Base-by-base conservation (phyloP, 2,329 filamentous ascomycete genomes). In the Paecilomyces dactylethromorphus region DNA sequence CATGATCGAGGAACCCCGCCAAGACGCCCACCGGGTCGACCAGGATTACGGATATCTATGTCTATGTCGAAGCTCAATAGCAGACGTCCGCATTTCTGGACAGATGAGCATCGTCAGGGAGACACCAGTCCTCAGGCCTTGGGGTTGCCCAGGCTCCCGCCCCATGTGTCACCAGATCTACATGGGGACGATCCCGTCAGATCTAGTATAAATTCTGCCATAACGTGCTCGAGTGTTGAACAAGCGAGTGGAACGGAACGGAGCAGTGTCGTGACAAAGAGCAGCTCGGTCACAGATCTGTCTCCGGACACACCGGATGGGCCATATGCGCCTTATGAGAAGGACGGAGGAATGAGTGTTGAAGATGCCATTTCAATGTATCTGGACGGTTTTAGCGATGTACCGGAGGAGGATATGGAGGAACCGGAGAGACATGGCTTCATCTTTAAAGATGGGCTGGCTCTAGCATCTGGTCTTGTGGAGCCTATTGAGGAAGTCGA, bases 241-340 rank as follows among this genome's bases (percentile, higher is more conserved):
- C 82, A 83, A 51, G 69, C 78, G 6, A 84, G 82, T 62, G 82
- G 83, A n/a, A 95, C 91, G 1, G 90, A 93, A 69, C 83, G 90
- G 61, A 95, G 90, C 72, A 96, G 92, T 69, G 81, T 94, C 55
- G 73, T 88, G 63, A 94, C 91, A 3, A 91, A 90, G 65, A 85
- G 86, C 60, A 95, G 89, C 77, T 92, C 89, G 1, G 81, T 87
- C 56, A 88, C 81, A 77, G 76, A 94, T 79, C 62, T 76, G 35
- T 77, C 74, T 12, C 75, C 74, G 3, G 73, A 82, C 81, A 73
- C 91, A 57, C 87, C 90, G 74, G 86, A 83, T 68, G 86, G 87
- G 78, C 89, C 88, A 66, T 78, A 76, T 68, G 86, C 87, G 78
- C 89, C 88, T 66, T 78, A 76, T 58, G 82, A 82, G 3, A 69